These are phyloP conservation scores for Ceriops tagal DNA, from an alignment of 345 rosid genomes.

Conservation along the genomic window DNA sequence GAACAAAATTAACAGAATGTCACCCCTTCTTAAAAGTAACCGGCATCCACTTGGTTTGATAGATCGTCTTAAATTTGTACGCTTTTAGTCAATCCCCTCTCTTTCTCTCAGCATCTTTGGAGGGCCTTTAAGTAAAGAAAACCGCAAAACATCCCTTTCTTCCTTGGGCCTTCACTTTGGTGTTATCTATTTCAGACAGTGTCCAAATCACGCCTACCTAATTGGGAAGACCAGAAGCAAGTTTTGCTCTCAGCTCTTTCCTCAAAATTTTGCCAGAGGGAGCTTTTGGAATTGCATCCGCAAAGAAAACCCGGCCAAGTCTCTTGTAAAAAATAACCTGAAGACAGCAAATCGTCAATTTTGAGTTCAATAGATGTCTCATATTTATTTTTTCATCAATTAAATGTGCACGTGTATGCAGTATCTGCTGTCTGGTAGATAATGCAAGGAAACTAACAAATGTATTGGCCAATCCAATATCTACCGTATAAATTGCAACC, in stretches of 20 bases:
- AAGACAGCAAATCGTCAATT: background rate
- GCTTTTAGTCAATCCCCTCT: background rate
- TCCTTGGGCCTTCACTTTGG: background rate
- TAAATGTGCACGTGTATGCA: no score
- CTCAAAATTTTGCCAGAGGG: conserved; percentile 85
- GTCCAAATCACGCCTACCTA: background rate
- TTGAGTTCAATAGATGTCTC: no score
- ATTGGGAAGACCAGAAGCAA: conserved; percentile 38
- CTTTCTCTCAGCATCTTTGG: background rate
- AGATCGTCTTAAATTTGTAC: no score
- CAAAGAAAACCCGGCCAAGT: conserved; percentile 58
- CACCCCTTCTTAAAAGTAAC: no score
- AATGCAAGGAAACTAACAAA: no score
- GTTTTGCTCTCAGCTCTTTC: conserved; percentile 59
- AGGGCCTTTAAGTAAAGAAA: background rate
- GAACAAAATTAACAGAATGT: no score
- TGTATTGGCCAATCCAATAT: no score
- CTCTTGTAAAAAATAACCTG: conserved; percentile 91
- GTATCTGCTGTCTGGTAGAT: no score
- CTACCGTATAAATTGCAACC: no score
- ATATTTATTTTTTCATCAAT: no score
- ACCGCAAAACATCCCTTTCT: background rate
- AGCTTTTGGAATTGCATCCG: conserved; percentile 68
- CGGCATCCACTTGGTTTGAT: no score
- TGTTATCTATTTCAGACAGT: background rate